Conservation (phyloP, 108 stramenopile genomes). For the Pseudonitzschia pungens region DNA sequence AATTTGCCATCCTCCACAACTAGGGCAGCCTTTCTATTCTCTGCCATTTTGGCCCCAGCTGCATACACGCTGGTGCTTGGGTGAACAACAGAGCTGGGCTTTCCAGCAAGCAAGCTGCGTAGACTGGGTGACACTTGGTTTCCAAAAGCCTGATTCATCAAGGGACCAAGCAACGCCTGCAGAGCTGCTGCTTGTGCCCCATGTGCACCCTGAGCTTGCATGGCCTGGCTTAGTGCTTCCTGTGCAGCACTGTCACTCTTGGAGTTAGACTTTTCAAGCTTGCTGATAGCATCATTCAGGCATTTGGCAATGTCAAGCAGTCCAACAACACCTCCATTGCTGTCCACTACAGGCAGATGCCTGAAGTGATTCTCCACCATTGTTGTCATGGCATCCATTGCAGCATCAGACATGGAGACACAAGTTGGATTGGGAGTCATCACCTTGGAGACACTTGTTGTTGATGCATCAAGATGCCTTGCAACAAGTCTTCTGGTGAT, state of each 20-base stretch:
- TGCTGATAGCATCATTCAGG: constrained; percentile 91
- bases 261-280: constrained; percentile 73
- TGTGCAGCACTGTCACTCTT: constrained; percentile 62
- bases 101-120: constrained; percentile 69
- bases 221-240: constrained; percentile 61
- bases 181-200: constrained; percentile 70
- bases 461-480: constrained; percentile 56
- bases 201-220: constrained; percentile 62
- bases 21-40: constrained; percentile 34
- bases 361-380: constrained; percentile 94
- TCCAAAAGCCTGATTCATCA: constrained; percentile 76
- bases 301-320: constrained; percentile 94
- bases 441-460: constrained; percentile 57
- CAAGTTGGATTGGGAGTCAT: constrained; percentile 90
- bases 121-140: constrained; percentile 69
- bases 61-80: constrained; percentile 52
- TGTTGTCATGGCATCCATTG: constrained; percentile 85
- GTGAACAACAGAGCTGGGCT: constrained; percentile 61
- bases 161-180: constrained; percentile 62
- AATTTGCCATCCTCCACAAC: constrained; percentile 54
- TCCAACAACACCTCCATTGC: constrained; percentile 80
- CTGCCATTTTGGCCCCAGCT: not conserved
- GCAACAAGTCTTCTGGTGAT: constrained; percentile 76
- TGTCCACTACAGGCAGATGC: constrained; percentile 90
- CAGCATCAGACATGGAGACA: constrained; percentile 75